A percentile compares a stretch with the other conserved stretches of the same genome.
phyloP scores from a whole-genome alignment of 2,329 filamentous ascomycete species.

The Amauroascus niger region DNA sequence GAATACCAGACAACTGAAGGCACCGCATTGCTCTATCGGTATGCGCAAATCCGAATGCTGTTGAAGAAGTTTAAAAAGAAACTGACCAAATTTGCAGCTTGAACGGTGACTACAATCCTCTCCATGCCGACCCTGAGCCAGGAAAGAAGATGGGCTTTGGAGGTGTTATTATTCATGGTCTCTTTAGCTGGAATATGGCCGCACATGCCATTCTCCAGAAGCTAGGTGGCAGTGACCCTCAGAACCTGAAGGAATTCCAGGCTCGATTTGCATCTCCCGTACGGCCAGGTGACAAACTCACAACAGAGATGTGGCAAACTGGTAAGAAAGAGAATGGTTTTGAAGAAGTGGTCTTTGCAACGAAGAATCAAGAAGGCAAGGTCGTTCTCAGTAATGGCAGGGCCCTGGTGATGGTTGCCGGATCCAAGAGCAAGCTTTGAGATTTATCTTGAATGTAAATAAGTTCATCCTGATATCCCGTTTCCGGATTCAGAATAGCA shows the following conservation, averaged over 20 bases:
- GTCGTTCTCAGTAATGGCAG: conserved; percentile 79
- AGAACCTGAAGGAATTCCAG: conserved; percentile 79
- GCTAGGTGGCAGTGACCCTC: conserved; percentile 66
- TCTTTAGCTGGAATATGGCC: conserved; percentile 77
- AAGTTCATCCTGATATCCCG: too few relatives aligned
- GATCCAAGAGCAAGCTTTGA: conserved; percentile 54
- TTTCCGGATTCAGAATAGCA: too few relatives aligned
- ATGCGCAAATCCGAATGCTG: conserved; percentile 17
- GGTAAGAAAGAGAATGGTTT: conserved; percentile 54
- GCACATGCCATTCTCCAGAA: conserved; percentile 62
- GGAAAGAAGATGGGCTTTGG: conserved; percentile 86
- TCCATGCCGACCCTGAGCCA: conserved; percentile 78
- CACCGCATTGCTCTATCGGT: conserved; percentile 65
- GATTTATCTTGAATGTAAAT: not conserved
- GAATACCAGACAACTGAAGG: conserved; percentile 61
- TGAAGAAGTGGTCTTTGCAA: conserved; percentile 76
- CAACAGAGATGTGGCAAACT: conserved; percentile 71
- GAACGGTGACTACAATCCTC: conserved; percentile 90
- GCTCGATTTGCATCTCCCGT: conserved; percentile 80
- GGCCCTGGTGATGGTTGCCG: conserved; percentile 61
- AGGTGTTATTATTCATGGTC: conserved; percentile 77
- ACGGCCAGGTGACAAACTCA: conserved; percentile 69
- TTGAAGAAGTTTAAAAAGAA: not conserved
- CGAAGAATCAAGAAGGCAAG: conserved; percentile 69
- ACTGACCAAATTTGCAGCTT: conserved; percentile 42